A percentile compares a stretch with the other conserved stretches of the same genome.
Conservation (phyloP, 371 early-diverging fungal genomes). For the Mortierella sp. region DNA sequence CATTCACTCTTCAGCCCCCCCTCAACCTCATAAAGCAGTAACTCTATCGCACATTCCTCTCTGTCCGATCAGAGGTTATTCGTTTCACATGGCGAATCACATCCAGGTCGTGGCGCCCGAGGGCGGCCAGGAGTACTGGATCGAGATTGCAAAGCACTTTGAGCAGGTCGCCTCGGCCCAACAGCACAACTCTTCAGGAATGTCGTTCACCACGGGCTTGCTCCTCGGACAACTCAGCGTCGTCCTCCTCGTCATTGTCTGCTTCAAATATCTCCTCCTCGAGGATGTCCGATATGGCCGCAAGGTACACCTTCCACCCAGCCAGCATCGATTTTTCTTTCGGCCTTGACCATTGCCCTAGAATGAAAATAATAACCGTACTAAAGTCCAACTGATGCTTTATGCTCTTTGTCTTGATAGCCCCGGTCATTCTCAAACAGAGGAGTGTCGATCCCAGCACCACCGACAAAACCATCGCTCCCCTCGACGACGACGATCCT, state of each 20-base stretch:
- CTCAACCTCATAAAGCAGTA: neutral
- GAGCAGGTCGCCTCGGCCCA: conserved; percentile 16
- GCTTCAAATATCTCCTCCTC: conserved; percentile 71
- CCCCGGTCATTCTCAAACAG: conserved; percentile 52
- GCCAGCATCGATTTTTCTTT: no score
- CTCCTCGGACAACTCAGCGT: conserved; percentile 73
- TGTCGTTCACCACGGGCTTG: conserved; percentile 70
- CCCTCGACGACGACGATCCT: conserved; percentile 61
- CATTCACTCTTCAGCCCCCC: neutral
- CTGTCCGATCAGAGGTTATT: neutral
- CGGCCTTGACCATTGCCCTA: neutral
- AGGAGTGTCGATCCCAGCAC: conserved; percentile 51
- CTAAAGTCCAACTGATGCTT: no score
- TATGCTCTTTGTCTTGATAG: conserved; percentile 6
- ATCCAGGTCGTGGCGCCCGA: conserved; percentile 42
- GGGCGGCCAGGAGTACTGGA: conserved; percentile 39
- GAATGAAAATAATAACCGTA: neutral
- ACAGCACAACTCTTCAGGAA: conserved; percentile 42
- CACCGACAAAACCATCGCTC: conserved; percentile 41
- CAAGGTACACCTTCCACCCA: conserved; percentile 41
- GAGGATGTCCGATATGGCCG: conserved; percentile 72
- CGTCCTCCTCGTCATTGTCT: conserved; percentile 66
- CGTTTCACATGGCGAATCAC: conserved; percentile 27
- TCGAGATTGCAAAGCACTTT: conserved; percentile 46
- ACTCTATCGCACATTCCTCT: no score